Percentiles rank a stretch among this genome's conserved stretches.
Evolutionary conservation across 805 yeast genomes (phyloP).

Genomic region (Saccharomyces eubayanus): DNA sequence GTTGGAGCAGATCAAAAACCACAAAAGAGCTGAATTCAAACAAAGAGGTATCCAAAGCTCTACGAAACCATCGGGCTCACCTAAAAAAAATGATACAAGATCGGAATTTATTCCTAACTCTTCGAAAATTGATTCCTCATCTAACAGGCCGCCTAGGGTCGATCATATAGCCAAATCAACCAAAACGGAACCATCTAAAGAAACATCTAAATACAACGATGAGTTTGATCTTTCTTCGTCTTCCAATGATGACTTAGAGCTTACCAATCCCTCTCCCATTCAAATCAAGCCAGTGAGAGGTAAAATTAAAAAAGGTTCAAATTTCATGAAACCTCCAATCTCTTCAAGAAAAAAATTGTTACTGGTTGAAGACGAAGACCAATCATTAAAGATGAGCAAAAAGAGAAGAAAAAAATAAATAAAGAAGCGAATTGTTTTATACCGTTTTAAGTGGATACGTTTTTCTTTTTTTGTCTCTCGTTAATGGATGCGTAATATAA

Average conservation of each 20-base stretch:
- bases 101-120: not conserved
- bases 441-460: not conserved
- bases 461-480: not conserved
- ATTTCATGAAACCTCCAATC: conserved; percentile 7
- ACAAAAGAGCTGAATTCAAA: not conserved
- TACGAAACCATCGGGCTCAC: conserved; percentile 1
- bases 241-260: conserved; percentile 26
- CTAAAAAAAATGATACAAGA: conserved; percentile 2
- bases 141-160: not conserved
- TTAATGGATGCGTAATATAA: not conserved
- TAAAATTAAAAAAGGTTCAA: conserved; percentile 7
- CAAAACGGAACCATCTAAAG: not conserved
- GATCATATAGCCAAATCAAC: not conserved
- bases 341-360: conserved; percentile 25
- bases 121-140: not conserved
- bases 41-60: not conserved
- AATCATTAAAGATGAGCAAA: conserved; percentile 16
- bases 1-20: not conserved
- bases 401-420: conserved; percentile 10
- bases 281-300: conserved; percentile 11
- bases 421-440: not conserved
- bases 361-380: conserved; percentile 24
- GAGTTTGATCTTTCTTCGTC: conserved; percentile 29
- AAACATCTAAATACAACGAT: conserved; percentile 10
- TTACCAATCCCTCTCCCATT: conserved; percentile 28